Percentiles rank a stretch among this genome's conserved stretches.
Conservation (phyloP, 805 yeast species). For the Ogataea degrootiae region DNA sequence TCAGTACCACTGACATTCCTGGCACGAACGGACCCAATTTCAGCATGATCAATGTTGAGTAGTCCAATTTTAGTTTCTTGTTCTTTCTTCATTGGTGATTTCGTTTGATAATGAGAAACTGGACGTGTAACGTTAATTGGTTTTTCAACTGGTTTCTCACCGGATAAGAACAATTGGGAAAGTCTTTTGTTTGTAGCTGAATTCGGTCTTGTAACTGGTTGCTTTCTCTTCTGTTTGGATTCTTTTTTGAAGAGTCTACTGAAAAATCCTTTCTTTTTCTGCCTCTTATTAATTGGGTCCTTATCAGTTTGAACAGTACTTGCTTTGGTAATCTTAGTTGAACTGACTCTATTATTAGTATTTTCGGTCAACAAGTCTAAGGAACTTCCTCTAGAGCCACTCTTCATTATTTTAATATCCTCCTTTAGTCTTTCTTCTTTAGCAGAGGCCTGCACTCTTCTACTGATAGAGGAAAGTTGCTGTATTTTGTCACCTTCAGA, state of each 20-base stretch:
- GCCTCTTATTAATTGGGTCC: neutral
- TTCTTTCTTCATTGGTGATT: neutral
- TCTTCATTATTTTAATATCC: constrained; percentile 5
- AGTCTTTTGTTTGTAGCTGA: neutral
- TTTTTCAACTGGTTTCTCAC: neutral
- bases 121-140: neutral
- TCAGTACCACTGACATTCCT: neutral
- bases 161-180: neutral
- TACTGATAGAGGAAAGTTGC: constrained; percentile 8
- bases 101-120: neutral
- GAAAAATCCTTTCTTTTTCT: neutral
- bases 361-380: constrained; percentile 14
- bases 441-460: neutral
- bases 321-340: constrained; percentile 18
- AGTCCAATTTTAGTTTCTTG: neutral
- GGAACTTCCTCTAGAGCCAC: constrained; percentile 16
- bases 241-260: constrained; percentile 2
- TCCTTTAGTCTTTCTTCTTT: constrained; percentile 9
- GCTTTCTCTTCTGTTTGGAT: neutral
- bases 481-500: constrained; percentile 4
- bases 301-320: too few species aligned
- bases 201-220: neutral
- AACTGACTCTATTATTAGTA: constrained; percentile 13
- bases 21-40: too few species aligned
- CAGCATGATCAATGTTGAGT: too few species aligned